phyloP scores from a whole-genome alignment of 257 asterid species.

The Rehmannia glutinosa region DNA sequence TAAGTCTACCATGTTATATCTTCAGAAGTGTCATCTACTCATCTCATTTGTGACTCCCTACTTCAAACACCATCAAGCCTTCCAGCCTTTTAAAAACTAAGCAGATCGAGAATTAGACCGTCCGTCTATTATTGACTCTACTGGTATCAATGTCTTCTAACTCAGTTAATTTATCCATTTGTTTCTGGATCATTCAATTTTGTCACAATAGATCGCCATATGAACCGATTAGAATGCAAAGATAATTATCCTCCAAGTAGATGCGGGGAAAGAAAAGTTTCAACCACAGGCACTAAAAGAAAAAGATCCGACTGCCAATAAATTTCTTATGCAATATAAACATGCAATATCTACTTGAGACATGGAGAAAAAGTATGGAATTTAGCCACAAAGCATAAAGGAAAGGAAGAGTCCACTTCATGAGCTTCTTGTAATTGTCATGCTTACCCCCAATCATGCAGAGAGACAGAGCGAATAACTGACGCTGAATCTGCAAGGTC shows the following conservation, averaged over 20 bases:
- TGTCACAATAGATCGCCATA: too few relatives aligned
- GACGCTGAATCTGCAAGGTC: slow-evolving; percentile 80
- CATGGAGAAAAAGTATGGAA: slow-evolving; percentile 8
- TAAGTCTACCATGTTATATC: background rate
- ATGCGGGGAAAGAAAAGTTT: too few relatives aligned
- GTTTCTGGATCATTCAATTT: too few relatives aligned
- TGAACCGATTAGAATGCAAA: too few relatives aligned
- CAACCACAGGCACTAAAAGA: too few relatives aligned
- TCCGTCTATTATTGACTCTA: background rate
- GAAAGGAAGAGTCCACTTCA: slow-evolving; percentile 23
- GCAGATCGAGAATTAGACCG: background rate
- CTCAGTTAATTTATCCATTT: background rate
- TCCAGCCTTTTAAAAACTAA: background rate
- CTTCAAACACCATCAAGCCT: slow-evolving; percentile 6
- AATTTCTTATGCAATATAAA: background rate
- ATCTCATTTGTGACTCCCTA: background rate
- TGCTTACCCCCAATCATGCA: slow-evolving; percentile 98
- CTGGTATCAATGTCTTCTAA: background rate
- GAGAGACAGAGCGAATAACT: slow-evolving; percentile 76
- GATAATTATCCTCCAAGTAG: too few relatives aligned
- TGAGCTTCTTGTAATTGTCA: slow-evolving; percentile 17
- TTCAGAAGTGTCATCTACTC: background rate
- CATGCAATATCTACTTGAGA: slow-evolving; percentile 1
- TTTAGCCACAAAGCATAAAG: slow-evolving; percentile 16
- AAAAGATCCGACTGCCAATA: background rate